Evolutionary conservation across 164 flowering plant species (phyloP), one percentile per base, ranked within the genome.

Genomic region (Aristolochia fimbriata): DNA sequence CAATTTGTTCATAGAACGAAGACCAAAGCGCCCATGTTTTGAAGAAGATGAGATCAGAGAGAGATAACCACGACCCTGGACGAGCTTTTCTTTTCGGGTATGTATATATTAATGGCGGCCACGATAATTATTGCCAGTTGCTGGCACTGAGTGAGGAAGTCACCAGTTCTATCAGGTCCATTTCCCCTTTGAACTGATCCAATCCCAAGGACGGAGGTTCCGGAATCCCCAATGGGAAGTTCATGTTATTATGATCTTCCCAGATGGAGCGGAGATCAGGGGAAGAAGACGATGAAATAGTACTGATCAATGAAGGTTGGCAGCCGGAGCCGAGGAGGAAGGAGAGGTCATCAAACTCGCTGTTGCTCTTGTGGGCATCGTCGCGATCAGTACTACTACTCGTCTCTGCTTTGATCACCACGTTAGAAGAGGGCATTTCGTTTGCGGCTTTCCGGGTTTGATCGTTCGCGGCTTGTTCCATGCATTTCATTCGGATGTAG

Each of bases 131-230:
- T 8, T 50, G 53, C 53, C 53, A 50, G 12, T 50, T 19, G 22
- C 53, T 50, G 20, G 53, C 21, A 50, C 43, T 37, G 43, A 50
- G 11, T 2, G 53, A 50, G 53, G 23, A 19, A 55, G 22, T 41
- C 22, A 53, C 43, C 52, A 67, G 25, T 23, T 67, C 70, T 51
- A 43, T n/a, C 47, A 62, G 21, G 60, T 67, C 70, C 37, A 48
- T 23, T 45, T 60, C 64, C 51, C 57, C 60, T 25, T 46, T 66
- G 45, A 55, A 31, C 6, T 46, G 22, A 16, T 33, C 55, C 19
- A 25, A 30, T 15, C n/a, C 49, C 30, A 48, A 4, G 8, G 57
- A 17, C 12, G 43, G 43, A 10, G 50, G 49, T 22, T 63, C 60
- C 30, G 14, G 43, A 47, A 62, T 43, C 25, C 13, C 60, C 65